Percentiles rank a stretch among this genome's conserved stretches.
Evolutionary conservation across 331 rosid genomes (phyloP).

Genomic region (Cydonia oblonga): DNA sequence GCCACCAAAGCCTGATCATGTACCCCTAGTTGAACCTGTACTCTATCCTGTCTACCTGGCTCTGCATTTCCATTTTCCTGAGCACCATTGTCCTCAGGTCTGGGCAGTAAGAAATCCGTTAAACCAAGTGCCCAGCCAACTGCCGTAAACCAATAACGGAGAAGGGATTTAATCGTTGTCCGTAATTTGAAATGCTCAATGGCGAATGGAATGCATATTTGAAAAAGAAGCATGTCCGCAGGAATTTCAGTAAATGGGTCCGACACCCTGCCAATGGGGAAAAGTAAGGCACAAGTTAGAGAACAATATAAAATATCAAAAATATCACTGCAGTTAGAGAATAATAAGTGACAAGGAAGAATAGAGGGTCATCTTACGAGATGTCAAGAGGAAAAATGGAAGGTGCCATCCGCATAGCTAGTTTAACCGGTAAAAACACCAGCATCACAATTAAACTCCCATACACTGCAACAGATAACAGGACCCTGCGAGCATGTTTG

Average conservation of each 20-base stretch:
- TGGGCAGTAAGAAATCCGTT: constrained; percentile 76
- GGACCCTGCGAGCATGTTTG: constrained; percentile 97
- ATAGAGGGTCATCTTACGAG: constrained; percentile 44
- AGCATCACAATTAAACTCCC: constrained; percentile 98
- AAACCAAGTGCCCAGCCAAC: constrained; percentile 99
- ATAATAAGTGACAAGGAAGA: constrained; percentile 1
- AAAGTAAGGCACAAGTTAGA: constrained; percentile 7
- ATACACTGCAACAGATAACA: constrained; percentile 90
- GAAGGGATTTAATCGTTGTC: constrained; percentile 84
- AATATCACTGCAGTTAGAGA: not conserved
- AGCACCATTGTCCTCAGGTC: constrained; percentile 63
- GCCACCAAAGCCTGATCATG: constrained; percentile 60
- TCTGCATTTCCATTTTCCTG: constrained; percentile 88
- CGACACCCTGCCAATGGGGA: constrained; percentile 57
- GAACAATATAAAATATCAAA: not conserved
- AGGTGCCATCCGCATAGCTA: constrained; percentile 91
- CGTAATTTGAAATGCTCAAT: constrained; percentile 92
- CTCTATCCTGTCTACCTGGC: constrained; percentile 73
- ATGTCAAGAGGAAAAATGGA: constrained; percentile 92
- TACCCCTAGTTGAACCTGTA: constrained; percentile 53
- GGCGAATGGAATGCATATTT: constrained; percentile 97
- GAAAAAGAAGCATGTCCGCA: constrained; percentile 97
- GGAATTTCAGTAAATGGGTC: constrained; percentile 99
- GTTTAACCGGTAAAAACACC: constrained; percentile 91
- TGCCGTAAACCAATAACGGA: constrained; percentile 81